A percentile compares a stretch with the other conserved stretches of the same genome.
These are phyloP conservation scores for Amborella trichopoda DNA, from an alignment of 164 flowering plant species.

Conservation along the genomic window DNA sequence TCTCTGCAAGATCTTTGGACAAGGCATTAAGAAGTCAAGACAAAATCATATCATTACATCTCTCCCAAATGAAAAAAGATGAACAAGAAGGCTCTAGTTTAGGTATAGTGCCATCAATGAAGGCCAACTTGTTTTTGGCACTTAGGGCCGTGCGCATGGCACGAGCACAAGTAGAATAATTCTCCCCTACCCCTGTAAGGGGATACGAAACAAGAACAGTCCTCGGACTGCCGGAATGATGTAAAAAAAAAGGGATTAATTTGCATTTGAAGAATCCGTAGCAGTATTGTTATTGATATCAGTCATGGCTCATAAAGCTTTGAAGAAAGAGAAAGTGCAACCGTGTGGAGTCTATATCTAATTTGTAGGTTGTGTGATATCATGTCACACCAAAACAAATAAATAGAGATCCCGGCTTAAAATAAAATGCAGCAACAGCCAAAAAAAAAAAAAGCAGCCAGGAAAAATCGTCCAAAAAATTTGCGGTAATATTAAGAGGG, in stretches of 20 bases:
- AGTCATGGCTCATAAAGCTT: too few relatives aligned
- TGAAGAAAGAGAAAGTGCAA: too few relatives aligned
- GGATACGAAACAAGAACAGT: background rate
- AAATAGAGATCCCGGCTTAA: too few relatives aligned
- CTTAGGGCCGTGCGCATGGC: background rate
- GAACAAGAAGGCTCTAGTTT: background rate
- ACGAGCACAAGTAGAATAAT: background rate
- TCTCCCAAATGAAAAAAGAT: background rate
- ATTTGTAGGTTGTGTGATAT: too few relatives aligned
- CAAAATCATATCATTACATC: constrained; percentile 1
- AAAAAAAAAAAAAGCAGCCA: too few relatives aligned
- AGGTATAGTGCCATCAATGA: background rate
- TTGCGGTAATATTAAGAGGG: too few relatives aligned
- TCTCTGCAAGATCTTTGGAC: background rate
- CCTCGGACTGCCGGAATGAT: background rate
- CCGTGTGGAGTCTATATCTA: too few relatives aligned
- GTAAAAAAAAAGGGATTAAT: background rate
- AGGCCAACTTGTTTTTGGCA: background rate
- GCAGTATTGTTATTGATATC: too few relatives aligned
- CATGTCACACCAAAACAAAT: too few relatives aligned
- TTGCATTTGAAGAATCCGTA: too few relatives aligned
- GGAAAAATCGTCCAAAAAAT: too few relatives aligned
- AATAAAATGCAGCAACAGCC: too few relatives aligned
- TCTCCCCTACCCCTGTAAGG: background rate
- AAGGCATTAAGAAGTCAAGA: background rate